phyloP scores from a whole-genome alignment of 805 yeast species.

The Ogataea populi-albae region DNA sequence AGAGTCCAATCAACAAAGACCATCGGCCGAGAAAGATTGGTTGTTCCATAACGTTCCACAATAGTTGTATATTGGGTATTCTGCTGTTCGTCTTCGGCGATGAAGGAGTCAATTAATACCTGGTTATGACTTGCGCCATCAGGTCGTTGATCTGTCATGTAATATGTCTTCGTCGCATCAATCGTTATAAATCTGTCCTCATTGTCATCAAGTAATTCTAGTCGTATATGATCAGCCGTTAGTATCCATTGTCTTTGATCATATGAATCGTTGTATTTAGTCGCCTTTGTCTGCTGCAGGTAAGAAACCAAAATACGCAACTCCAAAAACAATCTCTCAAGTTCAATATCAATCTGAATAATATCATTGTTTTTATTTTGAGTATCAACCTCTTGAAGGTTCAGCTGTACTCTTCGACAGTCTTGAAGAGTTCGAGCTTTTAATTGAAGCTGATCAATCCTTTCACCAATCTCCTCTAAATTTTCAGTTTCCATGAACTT shows the following conservation, averaged over 20 bases:
- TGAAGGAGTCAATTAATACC: constrained; percentile 61
- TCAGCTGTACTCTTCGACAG: constrained; percentile 22
- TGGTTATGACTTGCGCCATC: constrained; percentile 69
- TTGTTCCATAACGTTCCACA: constrained; percentile 37
- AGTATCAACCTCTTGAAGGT: constrained; percentile 10
- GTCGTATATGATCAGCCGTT: constrained; percentile 64
- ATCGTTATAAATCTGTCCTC: constrained; percentile 71
- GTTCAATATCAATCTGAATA: constrained; percentile 24
- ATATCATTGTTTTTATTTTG: constrained; percentile 4
- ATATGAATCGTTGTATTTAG: constrained; percentile 32
- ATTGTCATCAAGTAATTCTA: constrained; percentile 63
- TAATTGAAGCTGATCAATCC: constrained; percentile 21
- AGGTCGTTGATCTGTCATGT: constrained; percentile 56
- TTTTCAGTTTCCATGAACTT: constrained; percentile 28
- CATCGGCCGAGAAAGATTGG: constrained; percentile 30
- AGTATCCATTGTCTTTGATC: constrained; percentile 53
- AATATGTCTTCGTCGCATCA: constrained; percentile 60
- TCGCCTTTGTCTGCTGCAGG: constrained; percentile 28
- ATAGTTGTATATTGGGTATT: constrained; percentile 67
- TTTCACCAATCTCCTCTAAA: constrained; percentile 16
- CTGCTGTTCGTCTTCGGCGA: constrained; percentile 64
- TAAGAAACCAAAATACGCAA: constrained; percentile 27
- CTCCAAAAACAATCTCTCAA: constrained; percentile 26
- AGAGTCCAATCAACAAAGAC: constrained; percentile 50
- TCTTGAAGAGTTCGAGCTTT: constrained; percentile 21